These are phyloP conservation scores for Talaromyces sp. DNA, from an alignment of 2,329 filamentous ascomycete genomes.

Conservation along the genomic window DNA sequence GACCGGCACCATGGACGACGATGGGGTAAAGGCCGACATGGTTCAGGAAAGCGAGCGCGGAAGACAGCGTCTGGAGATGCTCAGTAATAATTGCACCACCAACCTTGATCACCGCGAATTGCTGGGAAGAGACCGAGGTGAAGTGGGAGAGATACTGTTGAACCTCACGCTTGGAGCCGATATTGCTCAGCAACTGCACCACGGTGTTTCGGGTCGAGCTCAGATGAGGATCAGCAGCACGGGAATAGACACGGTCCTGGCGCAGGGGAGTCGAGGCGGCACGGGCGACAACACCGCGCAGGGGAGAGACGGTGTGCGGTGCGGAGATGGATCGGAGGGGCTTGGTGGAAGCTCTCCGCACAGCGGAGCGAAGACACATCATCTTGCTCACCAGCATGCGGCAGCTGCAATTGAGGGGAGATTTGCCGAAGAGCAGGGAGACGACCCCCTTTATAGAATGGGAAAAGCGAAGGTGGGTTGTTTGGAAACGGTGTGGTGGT, in stretches of 20 bases:
- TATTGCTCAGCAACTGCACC: slow-evolving; percentile 89
- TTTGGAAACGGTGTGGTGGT: not conserved
- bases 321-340: slow-evolving; percentile 46
- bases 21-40: slow-evolving; percentile 94
- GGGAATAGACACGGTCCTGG: slow-evolving; percentile 48
- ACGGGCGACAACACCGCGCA: slow-evolving; percentile 29
- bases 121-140: slow-evolving; percentile 92
- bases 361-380: slow-evolving; percentile 48
- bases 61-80: slow-evolving; percentile 87
- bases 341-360: slow-evolving; percentile 49
- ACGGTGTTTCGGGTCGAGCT: slow-evolving; percentile 74
- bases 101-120: slow-evolving; percentile 98
- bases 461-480: not conserved
- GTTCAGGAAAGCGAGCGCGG: slow-evolving; percentile 86
- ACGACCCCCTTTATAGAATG: slow-evolving; percentile 13
- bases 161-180: slow-evolving; percentile 92
- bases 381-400: slow-evolving; percentile 47
- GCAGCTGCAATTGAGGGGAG: slow-evolving; percentile 36
- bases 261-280: slow-evolving; percentile 31
- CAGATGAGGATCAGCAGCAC: slow-evolving; percentile 54
- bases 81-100: slow-evolving; percentile 95
- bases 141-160: slow-evolving; percentile 98
- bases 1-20: slow-evolving; percentile 92
- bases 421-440: slow-evolving; percentile 18
- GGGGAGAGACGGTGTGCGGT: slow-evolving; percentile 36